phyloP scores from a whole-genome alignment of 2,329 filamentous ascomycete genomes.

The Plectosphaerella sp. region DNA sequence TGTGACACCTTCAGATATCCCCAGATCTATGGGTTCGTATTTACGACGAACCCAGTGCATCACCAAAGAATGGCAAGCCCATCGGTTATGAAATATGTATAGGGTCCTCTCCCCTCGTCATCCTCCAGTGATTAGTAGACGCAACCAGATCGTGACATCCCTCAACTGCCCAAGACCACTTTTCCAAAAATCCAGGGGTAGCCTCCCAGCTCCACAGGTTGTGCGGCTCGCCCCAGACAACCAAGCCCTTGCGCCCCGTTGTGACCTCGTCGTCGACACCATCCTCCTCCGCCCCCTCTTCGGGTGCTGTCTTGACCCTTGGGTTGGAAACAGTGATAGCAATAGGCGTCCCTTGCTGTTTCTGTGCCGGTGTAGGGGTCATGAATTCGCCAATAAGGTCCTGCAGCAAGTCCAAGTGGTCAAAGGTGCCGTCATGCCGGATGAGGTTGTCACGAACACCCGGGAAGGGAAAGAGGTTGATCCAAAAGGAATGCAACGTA shows the following conservation, averaged over 20 bases:
- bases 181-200: constrained; percentile 15
- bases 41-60: too few relatives aligned
- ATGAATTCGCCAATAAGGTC: constrained; percentile 7
- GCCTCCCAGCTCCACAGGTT: constrained; percentile 15
- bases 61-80: too few relatives aligned
- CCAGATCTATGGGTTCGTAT: too few relatives aligned
- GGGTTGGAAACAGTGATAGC: constrained; percentile 1
- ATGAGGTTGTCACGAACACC: constrained; percentile 9
- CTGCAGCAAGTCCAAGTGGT: constrained; percentile 4
- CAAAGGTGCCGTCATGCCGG: constrained; percentile 2
- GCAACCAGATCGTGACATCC: constrained; percentile 15
- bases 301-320: too few relatives aligned
- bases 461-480: constrained; percentile 8
- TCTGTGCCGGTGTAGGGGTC: neutral
- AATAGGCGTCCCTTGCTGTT: neutral
- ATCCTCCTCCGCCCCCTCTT: too few relatives aligned
- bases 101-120: constrained; percentile 13
- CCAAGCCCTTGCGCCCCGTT: constrained; percentile 9
- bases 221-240: constrained; percentile 19
- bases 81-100: neutral
- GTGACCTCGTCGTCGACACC: constrained; percentile 4
- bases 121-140: constrained; percentile 15
- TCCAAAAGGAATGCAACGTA: constrained; percentile 3
- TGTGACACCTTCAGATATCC: too few relatives aligned
- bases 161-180: constrained; percentile 15